Conservation (phyloP, 2,329 filamentous ascomycete species). For the Fusarium falciforme region DNA sequence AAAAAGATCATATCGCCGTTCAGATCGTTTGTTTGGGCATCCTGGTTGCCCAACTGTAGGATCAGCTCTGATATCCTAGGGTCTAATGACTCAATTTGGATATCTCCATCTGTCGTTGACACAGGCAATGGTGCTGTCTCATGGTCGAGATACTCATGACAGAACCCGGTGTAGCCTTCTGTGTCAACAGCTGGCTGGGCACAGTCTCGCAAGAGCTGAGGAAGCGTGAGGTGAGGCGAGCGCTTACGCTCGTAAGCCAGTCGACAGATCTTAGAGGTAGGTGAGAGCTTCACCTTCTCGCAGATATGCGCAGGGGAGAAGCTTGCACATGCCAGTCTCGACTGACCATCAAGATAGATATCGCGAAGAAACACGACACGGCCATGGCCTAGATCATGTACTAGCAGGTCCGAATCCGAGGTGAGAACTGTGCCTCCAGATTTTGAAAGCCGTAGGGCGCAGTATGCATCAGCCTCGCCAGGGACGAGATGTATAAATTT, state of each 20-base stretch:
- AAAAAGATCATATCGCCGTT: constrained; percentile 66
- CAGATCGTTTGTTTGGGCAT: constrained; percentile 31
- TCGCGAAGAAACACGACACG: constrained; percentile 77
- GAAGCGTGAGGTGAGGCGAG: constrained; percentile 43
- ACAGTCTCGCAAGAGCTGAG: constrained; percentile 47
- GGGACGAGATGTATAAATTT: constrained; percentile 71
- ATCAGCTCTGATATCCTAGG: constrained; percentile 54
- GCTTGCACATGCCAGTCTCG: constrained; percentile 37
- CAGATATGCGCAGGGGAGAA: constrained; percentile 54
- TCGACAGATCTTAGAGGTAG: constrained; percentile 43
- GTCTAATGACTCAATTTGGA: constrained; percentile 46
- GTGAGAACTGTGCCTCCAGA: constrained; percentile 73
- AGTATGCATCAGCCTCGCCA: constrained; percentile 87
- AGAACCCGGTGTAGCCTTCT: constrained; percentile 45
- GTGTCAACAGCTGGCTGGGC: constrained; percentile 30
- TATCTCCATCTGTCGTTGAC: constrained; percentile 4
- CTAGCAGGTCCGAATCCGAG: constrained; percentile 87
- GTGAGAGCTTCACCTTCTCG: constrained; percentile 55
- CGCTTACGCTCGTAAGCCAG: constrained; percentile 51
- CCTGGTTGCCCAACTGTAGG: constrained; percentile 43
- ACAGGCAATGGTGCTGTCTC: constrained; percentile 34
- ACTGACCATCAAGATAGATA: constrained; percentile 56
- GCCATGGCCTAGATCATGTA: constrained; percentile 76
- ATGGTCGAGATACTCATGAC: constrained; percentile 46
- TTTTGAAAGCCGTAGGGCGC: constrained; percentile 71